phyloP scores from a whole-genome alignment of 805 yeast species.

The Hagleromyces aurorensis region DNA sequence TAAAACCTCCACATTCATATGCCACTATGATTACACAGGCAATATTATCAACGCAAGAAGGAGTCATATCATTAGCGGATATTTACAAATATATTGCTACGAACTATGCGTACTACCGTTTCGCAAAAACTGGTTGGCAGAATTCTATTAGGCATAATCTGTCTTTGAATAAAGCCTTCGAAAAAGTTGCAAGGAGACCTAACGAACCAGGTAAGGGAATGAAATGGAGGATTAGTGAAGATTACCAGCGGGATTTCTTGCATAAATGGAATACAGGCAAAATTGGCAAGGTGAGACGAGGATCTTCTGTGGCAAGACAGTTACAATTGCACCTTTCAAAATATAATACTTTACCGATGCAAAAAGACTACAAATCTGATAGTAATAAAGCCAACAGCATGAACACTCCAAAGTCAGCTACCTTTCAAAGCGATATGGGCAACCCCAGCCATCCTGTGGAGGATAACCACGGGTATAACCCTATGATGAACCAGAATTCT shows the following conservation, averaged over 20 bases:
- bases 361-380: constrained; percentile 23
- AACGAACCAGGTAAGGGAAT: constrained; percentile 98
- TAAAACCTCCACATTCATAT: constrained; percentile 94
- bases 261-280: constrained; percentile 72
- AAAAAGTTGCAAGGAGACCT: constrained; percentile 90
- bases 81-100: constrained; percentile 85
- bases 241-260: constrained; percentile 76
- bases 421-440: constrained; percentile 7
- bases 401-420: constrained; percentile 10
- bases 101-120: constrained; percentile 86
- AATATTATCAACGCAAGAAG: constrained; percentile 78
- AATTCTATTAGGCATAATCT: constrained; percentile 93
- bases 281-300: constrained; percentile 65
- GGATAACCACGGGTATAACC: background rate
- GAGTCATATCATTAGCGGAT: constrained; percentile 81
- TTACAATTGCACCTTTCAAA: constrained; percentile 60
- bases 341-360: constrained; percentile 35
- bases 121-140: constrained; percentile 96
- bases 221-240: constrained; percentile 95
- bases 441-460: constrained; percentile 1
- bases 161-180: constrained; percentile 93
- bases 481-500: no score
- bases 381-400: constrained; percentile 9
- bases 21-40: constrained; percentile 99
- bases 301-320: constrained; percentile 74